These are phyloP conservation scores for Vaccinium vitisidaea DNA, from an alignment of 148 eudicot species.

Conservation along the genomic window DNA sequence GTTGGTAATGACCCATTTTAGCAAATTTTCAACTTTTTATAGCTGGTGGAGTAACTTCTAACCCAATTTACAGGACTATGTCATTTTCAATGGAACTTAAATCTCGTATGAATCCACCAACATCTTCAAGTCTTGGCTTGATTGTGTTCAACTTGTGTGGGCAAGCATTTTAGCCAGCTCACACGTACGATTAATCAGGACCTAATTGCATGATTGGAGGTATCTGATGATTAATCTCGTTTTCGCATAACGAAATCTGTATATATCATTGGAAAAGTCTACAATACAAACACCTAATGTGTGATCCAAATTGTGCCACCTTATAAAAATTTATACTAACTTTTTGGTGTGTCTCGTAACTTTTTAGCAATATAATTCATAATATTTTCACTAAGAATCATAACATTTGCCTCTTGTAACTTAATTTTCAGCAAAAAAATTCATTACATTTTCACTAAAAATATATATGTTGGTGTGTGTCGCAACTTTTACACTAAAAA, in stretches of 20 bases:
- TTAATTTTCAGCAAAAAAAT: too few species aligned
- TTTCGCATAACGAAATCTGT: not conserved
- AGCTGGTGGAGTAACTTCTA: not conserved
- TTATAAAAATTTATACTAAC: too few species aligned
- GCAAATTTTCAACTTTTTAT: not conserved
- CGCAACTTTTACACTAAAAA: too few species aligned
- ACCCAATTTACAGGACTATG: slow-evolving; percentile 13
- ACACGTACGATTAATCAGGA: not conserved
- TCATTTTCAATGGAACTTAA: not conserved
- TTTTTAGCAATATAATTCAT: too few species aligned
- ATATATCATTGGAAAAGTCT: not conserved
- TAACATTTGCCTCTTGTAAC: too few species aligned
- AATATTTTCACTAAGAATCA: too few species aligned
- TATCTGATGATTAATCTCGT: not conserved
- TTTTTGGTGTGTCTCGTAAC: too few species aligned
- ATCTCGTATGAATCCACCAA: not conserved
- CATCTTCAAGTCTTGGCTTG: slow-evolving; percentile 2
- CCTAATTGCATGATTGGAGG: not conserved
- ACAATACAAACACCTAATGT: too few species aligned
- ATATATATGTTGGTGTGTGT: too few species aligned
- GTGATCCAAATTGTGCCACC: too few species aligned
- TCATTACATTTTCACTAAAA: too few species aligned
- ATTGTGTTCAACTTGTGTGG: slow-evolving; percentile 11
- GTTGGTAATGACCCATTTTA: not conserved
- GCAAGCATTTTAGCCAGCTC: slow-evolving; percentile 5